Evolutionary conservation across 106 monocot genomes (phyloP), one percentile per base, ranked within the genome.

Genomic region (Allium fistulosum): DNA sequence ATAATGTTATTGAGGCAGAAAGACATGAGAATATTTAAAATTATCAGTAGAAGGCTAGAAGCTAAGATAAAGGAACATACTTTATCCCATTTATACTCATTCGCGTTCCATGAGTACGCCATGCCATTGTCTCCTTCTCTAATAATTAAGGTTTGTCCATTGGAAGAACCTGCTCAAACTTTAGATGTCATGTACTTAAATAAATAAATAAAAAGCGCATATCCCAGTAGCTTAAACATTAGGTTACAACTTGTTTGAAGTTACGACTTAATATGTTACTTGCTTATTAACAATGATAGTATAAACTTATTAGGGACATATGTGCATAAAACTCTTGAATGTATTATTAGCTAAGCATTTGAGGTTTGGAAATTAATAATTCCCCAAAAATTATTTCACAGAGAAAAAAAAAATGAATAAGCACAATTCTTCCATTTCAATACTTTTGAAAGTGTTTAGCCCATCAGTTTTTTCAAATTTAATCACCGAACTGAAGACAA

Each of bases 61-160:
- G 37, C 37, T 37, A 37, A 37, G 37, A 62, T 62, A 0, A 55
- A 62, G 9, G 46, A 68, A 51, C 71, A 69, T 79, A 92, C 97
- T 62, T 99, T 99, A 48, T 92, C 89, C 97, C 97, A 99, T 53
- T 79, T 86, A 18, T 81, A 63, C 71, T 99, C 88, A 58, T 18
- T 73, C 61, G 79, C 78, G 79, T 87, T 92, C 97, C 97, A 99
- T 48, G 97, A 99, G 75, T 99, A 99, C 16, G 92, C 97, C 8
- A 99, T 88, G 37, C 92, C 97, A 76, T 87, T 92, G 71, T 92
- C 97, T 11, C 97, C 97, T 87, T 99, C 97, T 72, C 92, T 82
- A 50, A 99, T 58, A 77, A 99, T 80, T 74, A 82, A 73, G 47
- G 97, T 92, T 53, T 99, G 92, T 11, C 92, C 92, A 61, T 99